Evolutionary conservation across 2,329 filamentous ascomycete genomes (phyloP).

Genomic region (Ciborinia camelliae): DNA sequence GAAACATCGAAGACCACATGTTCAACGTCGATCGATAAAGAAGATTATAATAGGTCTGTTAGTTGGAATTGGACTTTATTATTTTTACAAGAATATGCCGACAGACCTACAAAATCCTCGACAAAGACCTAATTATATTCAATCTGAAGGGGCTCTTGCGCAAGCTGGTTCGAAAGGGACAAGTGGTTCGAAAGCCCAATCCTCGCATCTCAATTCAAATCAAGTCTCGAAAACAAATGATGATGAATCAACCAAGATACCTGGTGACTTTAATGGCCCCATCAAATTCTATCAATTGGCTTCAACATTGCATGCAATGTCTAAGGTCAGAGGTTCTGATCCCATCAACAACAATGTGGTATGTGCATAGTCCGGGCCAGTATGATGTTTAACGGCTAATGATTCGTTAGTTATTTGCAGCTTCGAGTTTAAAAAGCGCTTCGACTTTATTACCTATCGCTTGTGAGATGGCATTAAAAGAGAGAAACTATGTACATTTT

Average conservation of each 20-base stretch:
- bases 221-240: conserved; percentile 14
- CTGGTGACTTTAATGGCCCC: conserved; percentile 61
- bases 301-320: conserved; percentile 57
- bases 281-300: conserved; percentile 67
- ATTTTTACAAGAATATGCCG: conserved; percentile 64
- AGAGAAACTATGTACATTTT: conserved; percentile 75
- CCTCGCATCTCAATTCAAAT: not conserved
- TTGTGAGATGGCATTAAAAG: conserved; percentile 75
- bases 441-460: conserved; percentile 74
- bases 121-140: conserved; percentile 40
- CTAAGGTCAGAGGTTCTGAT: conserved; percentile 50
- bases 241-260: conserved; percentile 28
- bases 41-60: conserved; percentile 49
- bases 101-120: conserved; percentile 41
- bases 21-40: conserved; percentile 48
- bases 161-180: conserved; percentile 16
- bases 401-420: conserved; percentile 59
- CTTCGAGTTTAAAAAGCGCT: conserved; percentile 69
- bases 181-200: conserved; percentile 17
- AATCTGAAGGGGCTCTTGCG: conserved; percentile 7
- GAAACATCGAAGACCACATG: conserved; percentile 41
- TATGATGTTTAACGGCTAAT: conserved; percentile 17
- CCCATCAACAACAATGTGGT: conserved; percentile 66
- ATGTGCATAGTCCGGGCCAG: conserved; percentile 15
- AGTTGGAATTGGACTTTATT: conserved; percentile 53